Base-by-base conservation (phyloP, 2,329 filamentous ascomycete species). In the Eurotiales sp. region DNA sequence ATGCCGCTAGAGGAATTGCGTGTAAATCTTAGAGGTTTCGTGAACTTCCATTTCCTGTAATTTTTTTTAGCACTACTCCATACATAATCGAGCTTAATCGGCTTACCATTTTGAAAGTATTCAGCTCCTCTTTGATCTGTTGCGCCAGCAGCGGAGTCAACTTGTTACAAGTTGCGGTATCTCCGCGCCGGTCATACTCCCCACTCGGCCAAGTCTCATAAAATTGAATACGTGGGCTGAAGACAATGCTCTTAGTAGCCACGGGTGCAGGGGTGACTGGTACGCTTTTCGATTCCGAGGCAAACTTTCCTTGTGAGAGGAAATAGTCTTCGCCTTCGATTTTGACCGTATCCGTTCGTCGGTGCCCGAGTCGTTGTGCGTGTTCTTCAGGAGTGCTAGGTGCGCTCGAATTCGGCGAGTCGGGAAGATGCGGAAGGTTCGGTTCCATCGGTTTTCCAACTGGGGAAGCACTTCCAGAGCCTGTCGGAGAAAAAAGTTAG, bases 31-130 rank as follows among this genome's bases (percentile, higher is more conserved):
- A 60, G 93, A 97, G 69, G 87, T 89, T 74, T 97, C 93, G 71
- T 99, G 93, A 64, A 99, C 93, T 78, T 97, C 93, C 93, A 99
- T 99, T 77, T 99, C 93, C 93, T 97, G 56, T 14, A 10, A n/a
- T 15, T 15, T 14, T 40, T 34, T 61, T 82, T 70, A 81, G 76
- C 59, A 19, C 30, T n/a, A n/a, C 55, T 58, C 51, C 47, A 50
- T 4, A 12, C 21, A 30, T 44, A 23, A n/a, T 12, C 1, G 41
- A 3, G 37, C 1, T 40, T 27, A 2, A 23, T 8, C n/a, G 17
- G 73, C 85, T 56, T 76, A 93, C 90, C 93, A 99, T 99, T 72
- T 99, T 99, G 80, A 99, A 99, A 61, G 86, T 95, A 75, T 99
- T 99, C 61, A 99, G 82, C 75, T 99, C 93, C 75, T 99, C 93